Evolutionary conservation across 148 eudicot genomes (phyloP).

Genomic region (Mesembryanthemum crystallinum): DNA sequence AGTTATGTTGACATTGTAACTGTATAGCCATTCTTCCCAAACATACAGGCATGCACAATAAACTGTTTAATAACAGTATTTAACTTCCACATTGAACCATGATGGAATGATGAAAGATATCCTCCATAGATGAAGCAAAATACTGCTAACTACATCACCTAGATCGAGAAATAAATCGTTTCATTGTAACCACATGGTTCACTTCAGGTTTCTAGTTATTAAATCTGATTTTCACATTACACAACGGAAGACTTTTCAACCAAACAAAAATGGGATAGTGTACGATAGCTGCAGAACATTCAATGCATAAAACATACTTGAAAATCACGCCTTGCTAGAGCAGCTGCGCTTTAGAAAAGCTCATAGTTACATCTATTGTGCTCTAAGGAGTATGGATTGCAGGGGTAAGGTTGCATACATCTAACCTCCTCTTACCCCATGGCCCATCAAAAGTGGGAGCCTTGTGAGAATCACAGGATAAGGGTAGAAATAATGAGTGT

Average conservation of each 20-base stretch:
- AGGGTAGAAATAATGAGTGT: neutral
- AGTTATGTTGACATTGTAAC: too few species aligned
- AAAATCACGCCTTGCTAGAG: neutral
- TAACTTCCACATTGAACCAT: neutral
- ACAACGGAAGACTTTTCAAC: neutral
- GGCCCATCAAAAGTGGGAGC: neutral
- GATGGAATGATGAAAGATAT: neutral
- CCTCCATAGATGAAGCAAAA: neutral
- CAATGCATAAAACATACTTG: neutral
- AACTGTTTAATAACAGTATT: neutral
- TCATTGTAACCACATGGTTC: too few species aligned
- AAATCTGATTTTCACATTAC: neutral
- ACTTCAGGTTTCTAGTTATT: neutral
- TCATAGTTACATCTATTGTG: neutral
- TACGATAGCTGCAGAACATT: neutral
- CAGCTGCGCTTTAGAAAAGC: neutral
- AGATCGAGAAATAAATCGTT: too few species aligned
- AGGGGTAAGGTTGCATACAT: neutral
- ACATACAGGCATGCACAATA: neutral
- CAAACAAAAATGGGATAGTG: neutral
- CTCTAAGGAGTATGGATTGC: conserved; percentile 24
- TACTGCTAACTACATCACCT: too few species aligned
- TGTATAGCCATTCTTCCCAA: too few species aligned
- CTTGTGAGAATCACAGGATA: neutral
- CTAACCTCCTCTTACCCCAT: neutral